These are phyloP conservation scores for Sechiopsis laciniata DNA, from an alignment of 306 rosid genomes.

Conservation along the genomic window DNA sequence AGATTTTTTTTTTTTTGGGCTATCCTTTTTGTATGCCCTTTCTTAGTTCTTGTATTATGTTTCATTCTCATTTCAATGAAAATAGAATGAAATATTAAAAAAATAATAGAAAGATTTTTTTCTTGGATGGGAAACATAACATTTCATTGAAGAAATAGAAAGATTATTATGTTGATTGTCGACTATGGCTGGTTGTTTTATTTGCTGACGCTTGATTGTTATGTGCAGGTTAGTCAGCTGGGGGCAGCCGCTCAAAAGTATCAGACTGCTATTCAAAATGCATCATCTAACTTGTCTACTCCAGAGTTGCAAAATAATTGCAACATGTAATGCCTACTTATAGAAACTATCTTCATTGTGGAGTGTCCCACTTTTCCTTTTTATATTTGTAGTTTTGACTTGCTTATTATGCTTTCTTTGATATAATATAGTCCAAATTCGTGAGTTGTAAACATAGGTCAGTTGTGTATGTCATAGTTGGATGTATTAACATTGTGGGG, in stretches of 20 bases:
- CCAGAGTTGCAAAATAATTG: conserved; percentile 92
- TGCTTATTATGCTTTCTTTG: conserved; percentile 7
- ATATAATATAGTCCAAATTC: neutral
- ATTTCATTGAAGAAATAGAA: neutral
- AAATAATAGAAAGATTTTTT: too few relatives aligned
- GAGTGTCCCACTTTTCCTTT: neutral
- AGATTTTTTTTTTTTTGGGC: too few relatives aligned
- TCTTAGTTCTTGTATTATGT: too few relatives aligned
- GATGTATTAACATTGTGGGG: neutral
- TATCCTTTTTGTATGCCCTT: too few relatives aligned
- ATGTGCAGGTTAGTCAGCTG: conserved; percentile 82
- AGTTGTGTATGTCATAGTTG: neutral
- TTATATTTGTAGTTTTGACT: neutral
- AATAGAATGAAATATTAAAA: too few relatives aligned
- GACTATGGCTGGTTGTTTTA: conserved; percentile 8
- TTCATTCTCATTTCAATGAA: too few relatives aligned
- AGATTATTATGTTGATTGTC: neutral
- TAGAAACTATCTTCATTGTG: neutral
- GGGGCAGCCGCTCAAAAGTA: conserved; percentile 94
- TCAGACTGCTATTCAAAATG: conserved; percentile 86
- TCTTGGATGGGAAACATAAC: neutral
- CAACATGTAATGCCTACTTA: conserved; percentile 56
- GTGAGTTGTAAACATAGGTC: neutral
- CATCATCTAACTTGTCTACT: conserved; percentile 71
- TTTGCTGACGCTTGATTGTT: conserved; percentile 4